Base-by-base conservation (phyloP, 495 filamentous ascomycete genomes). In the Penicillium salamii region DNA sequence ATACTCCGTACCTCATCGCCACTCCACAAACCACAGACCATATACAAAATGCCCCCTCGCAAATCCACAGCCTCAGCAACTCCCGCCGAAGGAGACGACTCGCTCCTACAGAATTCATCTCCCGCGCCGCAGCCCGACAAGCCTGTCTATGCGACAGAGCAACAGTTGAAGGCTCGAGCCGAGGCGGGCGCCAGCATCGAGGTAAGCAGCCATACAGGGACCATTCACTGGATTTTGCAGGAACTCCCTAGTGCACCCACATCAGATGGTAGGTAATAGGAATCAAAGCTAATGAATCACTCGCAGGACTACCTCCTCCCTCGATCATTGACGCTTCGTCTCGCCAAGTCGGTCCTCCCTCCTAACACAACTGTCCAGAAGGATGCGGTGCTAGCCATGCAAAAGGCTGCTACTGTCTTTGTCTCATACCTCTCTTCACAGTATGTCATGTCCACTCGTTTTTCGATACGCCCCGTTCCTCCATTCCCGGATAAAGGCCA, bases 301-400 rank as follows among this genome's bases (percentile, higher is more conserved):
- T 7, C n/a, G 3, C 21, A 97, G 91, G 93, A 98, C 63, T 85
- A 95, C 47, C 87, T 80, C 32, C 84, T 98, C 15, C 93, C 93
- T 1, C 92, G 90, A 63, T 91, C 90, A n/a, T 88, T 97, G 65
- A 89, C 96, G 33, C 87, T 89, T 38, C 84, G 93, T 18, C 82
- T 98, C 5, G 93, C 92, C 2, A 97, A 97, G 77, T 87, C 90
- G 48, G 90, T 96, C n/a, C 79, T 98, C n/a, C 93, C 93, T 0
- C 81, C 91, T 5, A 96, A 97, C 62, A 96, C 93, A 1, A 87
- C 90, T 53, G 89, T 98, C 42, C 89, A 95, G 58, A 95, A 91
- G 53, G 92, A 97, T 68, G 93, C 93, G 3, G 79, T 96, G 31
- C 62, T 93, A 21, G 93, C 95, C 0, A 83, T 98, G 65, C 88